Base-by-base conservation (phyloP, 495 filamentous ascomycete genomes). In the Pseudoneurospora amorphoporcata region DNA sequence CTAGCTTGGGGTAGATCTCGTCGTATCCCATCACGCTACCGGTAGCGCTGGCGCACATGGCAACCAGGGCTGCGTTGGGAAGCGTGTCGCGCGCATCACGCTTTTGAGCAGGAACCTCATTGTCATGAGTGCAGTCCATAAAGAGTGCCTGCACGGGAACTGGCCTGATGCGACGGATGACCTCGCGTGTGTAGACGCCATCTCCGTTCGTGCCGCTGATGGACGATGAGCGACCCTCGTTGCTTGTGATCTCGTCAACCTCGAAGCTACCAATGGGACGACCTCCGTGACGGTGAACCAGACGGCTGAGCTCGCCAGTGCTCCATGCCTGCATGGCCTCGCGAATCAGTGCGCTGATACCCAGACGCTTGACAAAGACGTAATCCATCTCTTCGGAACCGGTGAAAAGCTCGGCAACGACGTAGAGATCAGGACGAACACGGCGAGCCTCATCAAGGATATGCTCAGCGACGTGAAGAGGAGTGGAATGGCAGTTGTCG, bases 71-170 rank as follows among this genome's bases (percentile, higher is more conserved):
- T 45, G 94, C 93, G 77, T 95, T 98, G n/a, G 96, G 93, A 17
- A 99, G 85, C 0, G 96, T 98, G 78, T 99, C 96, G 70, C 93
- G 88, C 32, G 93, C 95, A 79, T 97, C 95, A 32, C 96, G 88
- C 82, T 98, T 98, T 81, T 99, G 95, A 1, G 95, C 92, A 8
- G 96, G 96, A 8, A 92, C 89, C 81, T 98, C 95, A 77, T 99
- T 99, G 82, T 99, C 96, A 80, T 99, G 96, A 2, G 96, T 99
- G 79, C 96, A 99, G 77, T 99, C 96, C 93, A 97, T 97, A 81
- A 99, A 98, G 2, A 99, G 84, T 3, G 95, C 96, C 69, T 97
- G 94, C 0, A 97, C 92, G 0, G 94, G 92, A 12, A 88, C 91
- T 32, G 90, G 88, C 42, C 90, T 92, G 79, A 98, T 93, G 69